phyloP scores from a whole-genome alignment of 1,284 basidiomycete species.

The Ceratobasidium papillatum region DNA sequence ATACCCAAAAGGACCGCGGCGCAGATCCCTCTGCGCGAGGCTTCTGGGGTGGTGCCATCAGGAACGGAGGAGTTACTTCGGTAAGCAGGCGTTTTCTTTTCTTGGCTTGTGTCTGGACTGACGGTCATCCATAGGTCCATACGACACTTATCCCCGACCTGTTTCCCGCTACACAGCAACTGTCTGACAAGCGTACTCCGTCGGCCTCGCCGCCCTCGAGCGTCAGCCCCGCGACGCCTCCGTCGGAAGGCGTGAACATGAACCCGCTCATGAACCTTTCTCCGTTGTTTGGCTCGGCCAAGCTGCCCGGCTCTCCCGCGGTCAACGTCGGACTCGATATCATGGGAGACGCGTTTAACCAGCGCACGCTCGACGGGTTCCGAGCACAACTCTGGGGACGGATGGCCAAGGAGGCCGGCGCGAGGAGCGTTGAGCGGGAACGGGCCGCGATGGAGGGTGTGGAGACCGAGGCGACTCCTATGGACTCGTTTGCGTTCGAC shows the following conservation, averaged over 20 bases:
- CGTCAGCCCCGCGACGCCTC: slow-evolving; percentile 21
- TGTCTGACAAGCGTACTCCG: slow-evolving; percentile 28
- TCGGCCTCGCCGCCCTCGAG: slow-evolving; percentile 10
- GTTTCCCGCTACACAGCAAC: slow-evolving; percentile 48
- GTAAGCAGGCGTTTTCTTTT: slow-evolving; percentile 49
- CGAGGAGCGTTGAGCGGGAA: slow-evolving; percentile 16
- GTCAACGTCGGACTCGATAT: slow-evolving; percentile 12
- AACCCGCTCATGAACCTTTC: slow-evolving; percentile 74
- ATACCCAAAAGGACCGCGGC: slow-evolving; percentile 85
- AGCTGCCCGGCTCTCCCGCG: slow-evolving; percentile 2
- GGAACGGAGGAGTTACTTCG: slow-evolving; percentile 75
- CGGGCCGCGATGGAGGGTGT: slow-evolving; percentile 2
- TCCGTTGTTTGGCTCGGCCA: slow-evolving; percentile 13
- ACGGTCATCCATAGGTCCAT: slow-evolving; percentile 60
- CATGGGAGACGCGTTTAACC: slow-evolving; percentile 33
- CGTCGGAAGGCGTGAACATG: slow-evolving; percentile 71
- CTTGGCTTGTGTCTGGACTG: background rate
- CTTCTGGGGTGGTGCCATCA: slow-evolving; percentile 79
- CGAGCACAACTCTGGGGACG: slow-evolving; percentile 31
- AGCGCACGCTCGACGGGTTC: slow-evolving; percentile 32
- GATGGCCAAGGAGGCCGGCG: slow-evolving; percentile 40
- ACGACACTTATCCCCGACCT: slow-evolving; percentile 78
- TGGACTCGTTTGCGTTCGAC: background rate
- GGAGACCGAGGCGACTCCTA: background rate
- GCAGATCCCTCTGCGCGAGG: slow-evolving; percentile 60